These are phyloP conservation scores for Mangifera indica DNA, from an alignment of 345 rosid genomes.

Conservation along the genomic window DNA sequence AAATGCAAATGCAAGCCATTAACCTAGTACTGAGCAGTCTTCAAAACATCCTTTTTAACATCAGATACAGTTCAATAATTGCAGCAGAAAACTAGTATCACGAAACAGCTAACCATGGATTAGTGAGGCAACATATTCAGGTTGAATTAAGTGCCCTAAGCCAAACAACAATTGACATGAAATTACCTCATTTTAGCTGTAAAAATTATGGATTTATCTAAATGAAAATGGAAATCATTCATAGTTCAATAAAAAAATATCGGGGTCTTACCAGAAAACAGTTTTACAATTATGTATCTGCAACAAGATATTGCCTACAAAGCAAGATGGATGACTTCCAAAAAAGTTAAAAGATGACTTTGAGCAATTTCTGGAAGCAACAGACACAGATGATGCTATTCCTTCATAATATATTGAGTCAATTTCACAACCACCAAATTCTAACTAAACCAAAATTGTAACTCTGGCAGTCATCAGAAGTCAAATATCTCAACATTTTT, in stretches of 20 bases:
- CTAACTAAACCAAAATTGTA: not conserved
- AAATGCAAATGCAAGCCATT: not conserved
- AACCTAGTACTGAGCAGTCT: not conserved
- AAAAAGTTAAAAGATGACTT: not conserved
- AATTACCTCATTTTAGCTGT: not conserved
- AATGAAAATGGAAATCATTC: not conserved
- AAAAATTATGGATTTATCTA: not conserved
- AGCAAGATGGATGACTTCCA: not conserved
- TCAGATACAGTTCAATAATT: not conserved
- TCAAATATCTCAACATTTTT: not conserved
- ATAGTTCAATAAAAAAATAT: not conserved
- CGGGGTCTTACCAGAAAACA: not conserved
- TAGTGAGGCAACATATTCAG: not conserved
- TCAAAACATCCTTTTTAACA: not conserved
- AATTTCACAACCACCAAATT: not conserved
- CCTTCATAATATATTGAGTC: not conserved
- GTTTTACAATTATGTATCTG: not conserved
- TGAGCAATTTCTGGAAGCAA: not conserved
- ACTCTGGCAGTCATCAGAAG: not conserved
- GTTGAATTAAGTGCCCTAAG: not conserved
- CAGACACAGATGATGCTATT: not conserved
- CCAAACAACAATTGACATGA: not conserved
- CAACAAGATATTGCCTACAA: not conserved
- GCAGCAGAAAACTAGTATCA: not conserved
- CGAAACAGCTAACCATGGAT: not conserved